phyloP scores from a whole-genome alignment of 352 stramenopile species.

The Phytophthora melonis region DNA sequence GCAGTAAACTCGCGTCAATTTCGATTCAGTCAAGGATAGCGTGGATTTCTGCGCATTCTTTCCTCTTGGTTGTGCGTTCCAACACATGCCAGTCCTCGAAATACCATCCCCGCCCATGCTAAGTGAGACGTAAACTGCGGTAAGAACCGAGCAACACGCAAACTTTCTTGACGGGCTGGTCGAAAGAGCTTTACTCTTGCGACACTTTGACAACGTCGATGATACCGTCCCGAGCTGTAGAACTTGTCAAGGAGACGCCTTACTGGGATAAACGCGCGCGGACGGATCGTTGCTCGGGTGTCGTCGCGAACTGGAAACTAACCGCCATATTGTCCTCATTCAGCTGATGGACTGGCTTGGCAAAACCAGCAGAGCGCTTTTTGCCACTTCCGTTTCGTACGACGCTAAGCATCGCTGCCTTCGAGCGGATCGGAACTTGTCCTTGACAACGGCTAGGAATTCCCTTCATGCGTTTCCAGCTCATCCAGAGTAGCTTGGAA shows the following conservation, averaged over 20 bases:
- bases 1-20: too few relatives aligned
- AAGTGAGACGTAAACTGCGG: too few relatives aligned
- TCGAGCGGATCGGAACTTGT: slow-evolving; percentile 11
- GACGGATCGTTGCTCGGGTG: slow-evolving; percentile 5
- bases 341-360: background rate
- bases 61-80: too few relatives aligned
- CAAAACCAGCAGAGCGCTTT: background rate
- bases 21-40: too few relatives aligned
- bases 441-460: slow-evolving; percentile 2
- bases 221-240: too few relatives aligned
- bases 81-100: too few relatives aligned
- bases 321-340: slow-evolving; percentile 1
- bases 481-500: background rate
- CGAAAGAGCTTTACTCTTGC: too few relatives aligned
- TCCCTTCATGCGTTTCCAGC: background rate
- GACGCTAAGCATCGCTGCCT: slow-evolving; percentile 5
- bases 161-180: too few relatives aligned
- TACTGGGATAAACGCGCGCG: background rate
- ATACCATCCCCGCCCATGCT: too few relatives aligned
- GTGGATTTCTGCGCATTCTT: too few relatives aligned
- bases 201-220: background rate
- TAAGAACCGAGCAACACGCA: too few relatives aligned
- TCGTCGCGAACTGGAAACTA: slow-evolving; percentile 8
- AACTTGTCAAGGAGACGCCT: background rate
- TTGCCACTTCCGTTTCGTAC: background rate